Evolutionary conservation across 2,329 filamentous ascomycete species (phyloP), one percentile per base, ranked within the genome.

Genomic region (Penicillium thymicola): DNA sequence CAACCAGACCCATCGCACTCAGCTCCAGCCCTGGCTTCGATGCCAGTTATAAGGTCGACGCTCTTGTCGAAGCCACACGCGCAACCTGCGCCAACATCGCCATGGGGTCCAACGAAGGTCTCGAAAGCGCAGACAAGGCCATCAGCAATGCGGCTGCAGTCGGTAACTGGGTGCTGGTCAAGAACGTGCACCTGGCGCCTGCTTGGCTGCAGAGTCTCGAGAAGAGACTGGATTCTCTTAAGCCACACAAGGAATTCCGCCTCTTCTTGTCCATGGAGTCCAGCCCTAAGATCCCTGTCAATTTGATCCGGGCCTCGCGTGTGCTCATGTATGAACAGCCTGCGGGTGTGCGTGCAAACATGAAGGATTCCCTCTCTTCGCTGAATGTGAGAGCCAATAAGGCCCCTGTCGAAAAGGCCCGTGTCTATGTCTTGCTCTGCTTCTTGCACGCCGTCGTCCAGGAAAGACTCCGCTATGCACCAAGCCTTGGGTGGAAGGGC

Each of bases 321-420:
- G 91, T 99, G 13, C 82, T 99, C 60, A 96, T 97, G 85, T 97
- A 96, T 76, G 94, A 99, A 78, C 95, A 99, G 75, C 94, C 95
- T 11, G 95, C 94, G 2, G 94, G 94, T 76, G 90, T 99, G 34
- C 85, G 91, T 59, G 94, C 94, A 63, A 99, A 99, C 71, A 97
- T 99, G 93, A 96, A 96, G 77, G 95, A 99, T 72, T 97, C 93
- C 0, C 84, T 99, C 75, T 88, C 89, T 27, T 91, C 90, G 3
- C 79, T 97, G 36, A 88, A 90, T 3, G 84, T 88, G 36, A 82
- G 90, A 63, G 87, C 89, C 14, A 81, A 82, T 56, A 93, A 92
- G 75, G 85, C 88, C 65, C 94, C 94, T 0, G 92, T 97, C 10
- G 94, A 99, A 77, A 90, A 94, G 71, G 87, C 88, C 23, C 86